A percentile compares a stretch with the other conserved stretches of the same genome.
phyloP scores from a whole-genome alignment of 495 filamentous ascomycete genomes.

The Aspergillus bridgeri region DNA sequence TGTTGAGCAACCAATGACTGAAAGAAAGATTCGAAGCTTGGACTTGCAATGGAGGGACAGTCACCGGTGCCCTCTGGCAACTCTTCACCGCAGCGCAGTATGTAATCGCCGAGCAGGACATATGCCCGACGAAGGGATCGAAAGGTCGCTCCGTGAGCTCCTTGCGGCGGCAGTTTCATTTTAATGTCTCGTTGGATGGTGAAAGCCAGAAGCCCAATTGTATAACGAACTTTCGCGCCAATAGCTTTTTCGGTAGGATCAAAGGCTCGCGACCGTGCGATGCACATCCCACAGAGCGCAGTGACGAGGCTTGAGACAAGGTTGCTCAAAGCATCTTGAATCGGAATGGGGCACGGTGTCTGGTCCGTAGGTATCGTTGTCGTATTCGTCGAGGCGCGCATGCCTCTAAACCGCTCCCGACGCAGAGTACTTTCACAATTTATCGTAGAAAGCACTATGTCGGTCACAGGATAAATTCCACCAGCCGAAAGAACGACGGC shows the following conservation, averaged over 20 bases:
- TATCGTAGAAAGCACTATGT: neutral
- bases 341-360: constrained; percentile 34
- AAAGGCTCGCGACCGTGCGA: constrained; percentile 33
- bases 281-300: constrained; percentile 43
- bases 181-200: constrained; percentile 27
- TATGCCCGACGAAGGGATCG: constrained; percentile 37
- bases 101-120: constrained; percentile 32
- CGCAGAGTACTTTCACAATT: neutral
- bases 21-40: constrained; percentile 24
- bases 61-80: constrained; percentile 5
- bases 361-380: constrained; percentile 1
- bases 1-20: constrained; percentile 25
- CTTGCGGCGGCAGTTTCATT: neutral
- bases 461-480: constrained; percentile 11
- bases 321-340: constrained; percentile 44
- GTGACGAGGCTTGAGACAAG: constrained; percentile 39
- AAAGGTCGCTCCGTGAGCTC: constrained; percentile 17
- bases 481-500: constrained; percentile 35
- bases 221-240: constrained; percentile 26
- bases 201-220: constrained; percentile 26
- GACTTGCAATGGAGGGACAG: constrained; percentile 13
- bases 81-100: constrained; percentile 32
- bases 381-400: constrained; percentile 17
- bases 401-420: constrained; percentile 10
- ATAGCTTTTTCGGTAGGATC: constrained; percentile 9